phyloP scores from a whole-genome alignment of 768 basidiomycete species.

The Mrakia blollopis region DNA sequence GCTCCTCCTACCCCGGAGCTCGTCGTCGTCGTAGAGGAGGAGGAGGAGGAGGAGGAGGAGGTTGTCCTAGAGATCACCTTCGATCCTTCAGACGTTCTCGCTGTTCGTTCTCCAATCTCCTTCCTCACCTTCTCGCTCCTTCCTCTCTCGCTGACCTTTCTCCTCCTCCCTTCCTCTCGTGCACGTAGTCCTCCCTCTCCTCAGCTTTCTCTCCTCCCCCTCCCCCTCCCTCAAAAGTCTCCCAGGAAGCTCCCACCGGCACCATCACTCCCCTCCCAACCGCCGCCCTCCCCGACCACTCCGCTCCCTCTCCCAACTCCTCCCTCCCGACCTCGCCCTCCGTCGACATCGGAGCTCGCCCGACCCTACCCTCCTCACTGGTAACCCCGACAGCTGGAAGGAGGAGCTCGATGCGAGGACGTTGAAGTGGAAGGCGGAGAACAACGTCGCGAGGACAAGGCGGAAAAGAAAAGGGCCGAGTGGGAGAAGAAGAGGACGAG shows the following conservation, averaged over 20 bases:
- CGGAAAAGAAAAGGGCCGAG: conserved; percentile 21
- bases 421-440: conserved; percentile 27
- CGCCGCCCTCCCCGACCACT: conserved; percentile 27
- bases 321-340: not conserved
- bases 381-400: conserved; percentile 8
- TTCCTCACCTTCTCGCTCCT: too few relatives aligned
- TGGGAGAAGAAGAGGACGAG: conserved; percentile 20
- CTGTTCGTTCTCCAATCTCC: not conserved
- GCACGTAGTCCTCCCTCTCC: conserved; percentile 15
- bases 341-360: conserved; percentile 9
- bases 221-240: conserved; percentile 7
- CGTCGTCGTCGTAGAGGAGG: not conserved
- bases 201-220: conserved; percentile 27
- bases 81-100: conserved; percentile 13
- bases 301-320: conserved; percentile 6
- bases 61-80: not conserved
- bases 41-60: too few relatives aligned
- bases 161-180: not conserved
- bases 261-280: conserved; percentile 5
- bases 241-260: not conserved
- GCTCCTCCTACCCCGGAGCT: not conserved
- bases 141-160: not conserved
- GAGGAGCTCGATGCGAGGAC: conserved; percentile 20
- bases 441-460: conserved; percentile 25
- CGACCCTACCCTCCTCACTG: not conserved